phyloP scores from a whole-genome alignment of 1,284 basidiomycete species.

The Ustilago trichophora region DNA sequence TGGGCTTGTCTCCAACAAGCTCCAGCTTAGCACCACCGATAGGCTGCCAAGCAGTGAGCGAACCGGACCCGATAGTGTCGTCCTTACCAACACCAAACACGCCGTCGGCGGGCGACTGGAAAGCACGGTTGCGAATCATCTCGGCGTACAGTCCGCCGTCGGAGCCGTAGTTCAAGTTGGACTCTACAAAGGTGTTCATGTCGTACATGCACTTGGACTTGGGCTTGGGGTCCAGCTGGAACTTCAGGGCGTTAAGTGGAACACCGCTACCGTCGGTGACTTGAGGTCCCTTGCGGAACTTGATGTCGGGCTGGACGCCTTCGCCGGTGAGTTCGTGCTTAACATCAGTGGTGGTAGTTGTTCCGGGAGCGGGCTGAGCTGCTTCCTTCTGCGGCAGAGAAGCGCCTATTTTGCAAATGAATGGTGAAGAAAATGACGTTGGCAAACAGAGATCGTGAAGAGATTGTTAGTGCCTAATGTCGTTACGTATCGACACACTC shows the following conservation, averaged over 20 bases:
- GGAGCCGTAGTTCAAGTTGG: conserved; percentile 52
- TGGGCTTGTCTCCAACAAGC: conserved; percentile 23
- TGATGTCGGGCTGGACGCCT: background rate
- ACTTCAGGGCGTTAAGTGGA: background rate
- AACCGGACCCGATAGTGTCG: conserved; percentile 38
- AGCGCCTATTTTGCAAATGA: conserved; percentile 1
- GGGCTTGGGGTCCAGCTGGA: conserved; percentile 22
- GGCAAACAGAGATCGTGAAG: no score
- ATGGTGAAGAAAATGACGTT: no score
- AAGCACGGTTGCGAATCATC: conserved; percentile 55
- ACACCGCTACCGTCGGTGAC: conserved; percentile 11
- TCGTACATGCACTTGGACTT: conserved; percentile 45
- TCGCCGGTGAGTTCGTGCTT: no score
- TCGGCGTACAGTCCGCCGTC: conserved; percentile 56
- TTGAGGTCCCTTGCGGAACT: conserved; percentile 11
- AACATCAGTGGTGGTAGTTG: background rate
- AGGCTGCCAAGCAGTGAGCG: conserved; percentile 37
- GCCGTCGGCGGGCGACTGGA: conserved; percentile 33
- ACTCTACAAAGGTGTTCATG: conserved; percentile 50
- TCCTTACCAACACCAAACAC: conserved; percentile 18
- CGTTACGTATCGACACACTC: background rate
- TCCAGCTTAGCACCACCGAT: conserved; percentile 25
- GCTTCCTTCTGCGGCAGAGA: conserved; percentile 1
- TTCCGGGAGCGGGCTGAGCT: background rate
- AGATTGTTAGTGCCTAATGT: conserved; percentile 3